Conservation (phyloP, 1,284 basidiomycete genomes). For the Peniophora sp. region DNA sequence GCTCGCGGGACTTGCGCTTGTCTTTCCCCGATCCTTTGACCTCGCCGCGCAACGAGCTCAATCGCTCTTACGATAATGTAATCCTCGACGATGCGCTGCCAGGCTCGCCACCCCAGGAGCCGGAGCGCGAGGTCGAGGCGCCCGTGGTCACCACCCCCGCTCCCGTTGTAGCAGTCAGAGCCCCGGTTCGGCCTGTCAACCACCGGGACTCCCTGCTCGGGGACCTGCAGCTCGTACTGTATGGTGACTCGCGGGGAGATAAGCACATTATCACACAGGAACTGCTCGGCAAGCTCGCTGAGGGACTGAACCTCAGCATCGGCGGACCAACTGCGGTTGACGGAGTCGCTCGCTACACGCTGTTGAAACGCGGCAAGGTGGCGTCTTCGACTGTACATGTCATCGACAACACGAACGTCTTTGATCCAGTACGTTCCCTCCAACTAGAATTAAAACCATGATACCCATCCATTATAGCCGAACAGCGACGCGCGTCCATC, state of each 20-base stretch:
- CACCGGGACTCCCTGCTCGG: conserved; percentile 29
- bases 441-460: conserved; percentile 13
- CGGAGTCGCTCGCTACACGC: background rate
- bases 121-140: conserved; percentile 1
- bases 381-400: conserved; percentile 3
- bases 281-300: conserved; percentile 37
- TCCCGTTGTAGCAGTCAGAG: conserved; percentile 17
- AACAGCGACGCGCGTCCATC: conserved; percentile 39
- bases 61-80: conserved; percentile 39
- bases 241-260: conserved; percentile 45
- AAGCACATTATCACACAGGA: conserved; percentile 52
- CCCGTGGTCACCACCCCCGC: background rate
- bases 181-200: conserved; percentile 26
- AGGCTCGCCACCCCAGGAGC: conserved; percentile 15
- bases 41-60: conserved; percentile 51
- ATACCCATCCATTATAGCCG: conserved; percentile 37
- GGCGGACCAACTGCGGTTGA: conserved; percentile 4
- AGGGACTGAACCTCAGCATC: conserved; percentile 11
- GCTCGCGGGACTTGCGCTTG: conserved; percentile 61
- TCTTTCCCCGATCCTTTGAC: conserved; percentile 74
- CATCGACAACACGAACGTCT: conserved; percentile 40
- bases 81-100: conserved; percentile 24
- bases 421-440: conserved; percentile 24
- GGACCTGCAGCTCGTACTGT: conserved; percentile 53
- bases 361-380: background rate